Percentiles rank a stretch among this genome's conserved stretches.
phyloP scores from a whole-genome alignment of 345 rosid genomes.

The Gynandropsis gynandra region DNA sequence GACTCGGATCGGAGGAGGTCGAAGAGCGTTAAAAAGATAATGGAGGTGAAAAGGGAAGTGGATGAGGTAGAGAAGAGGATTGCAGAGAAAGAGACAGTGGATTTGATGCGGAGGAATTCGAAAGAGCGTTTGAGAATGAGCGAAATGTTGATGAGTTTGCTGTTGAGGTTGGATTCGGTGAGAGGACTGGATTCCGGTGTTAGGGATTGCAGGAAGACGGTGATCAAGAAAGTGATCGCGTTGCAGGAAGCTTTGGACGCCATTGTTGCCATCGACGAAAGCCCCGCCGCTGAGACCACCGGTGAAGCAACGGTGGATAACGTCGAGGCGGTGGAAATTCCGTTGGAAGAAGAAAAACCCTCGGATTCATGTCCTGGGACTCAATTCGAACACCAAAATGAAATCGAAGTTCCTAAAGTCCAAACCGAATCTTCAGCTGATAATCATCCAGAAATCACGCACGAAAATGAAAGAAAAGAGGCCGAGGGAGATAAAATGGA shows the following conservation, averaged over 20 bases:
- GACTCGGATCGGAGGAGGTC: conserved; percentile 27
- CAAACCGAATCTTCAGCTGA: not conserved
- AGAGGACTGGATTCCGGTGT: conserved; percentile 48
- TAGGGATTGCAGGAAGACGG: conserved; percentile 47
- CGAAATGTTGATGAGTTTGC: conserved; percentile 53
- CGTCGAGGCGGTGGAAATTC: not conserved
- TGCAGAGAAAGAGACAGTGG: conserved; percentile 22
- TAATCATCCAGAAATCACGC: not conserved
- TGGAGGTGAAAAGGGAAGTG: conserved; percentile 32
- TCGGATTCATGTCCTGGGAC: too few relatives aligned
- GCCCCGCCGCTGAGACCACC: not conserved
- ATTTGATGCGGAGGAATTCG: conserved; percentile 31
- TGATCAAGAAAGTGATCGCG: conserved; percentile 42
- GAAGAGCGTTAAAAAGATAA: conserved; percentile 40
- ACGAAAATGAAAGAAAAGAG: not conserved
- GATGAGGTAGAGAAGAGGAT: conserved; percentile 39
- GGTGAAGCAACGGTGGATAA: not conserved
- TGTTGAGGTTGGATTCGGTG: conserved; percentile 47
- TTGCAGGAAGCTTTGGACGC: conserved; percentile 53
- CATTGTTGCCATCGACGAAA: conserved; percentile 18
- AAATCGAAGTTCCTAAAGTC: too few relatives aligned
- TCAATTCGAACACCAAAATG: too few relatives aligned
- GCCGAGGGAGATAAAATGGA: conserved; percentile 7
- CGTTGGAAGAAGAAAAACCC: too few relatives aligned
- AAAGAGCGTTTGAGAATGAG: conserved; percentile 41